Evolutionary conservation across 2,329 filamentous ascomycete species (phyloP).

Genomic region (Fusarium sp.): DNA sequence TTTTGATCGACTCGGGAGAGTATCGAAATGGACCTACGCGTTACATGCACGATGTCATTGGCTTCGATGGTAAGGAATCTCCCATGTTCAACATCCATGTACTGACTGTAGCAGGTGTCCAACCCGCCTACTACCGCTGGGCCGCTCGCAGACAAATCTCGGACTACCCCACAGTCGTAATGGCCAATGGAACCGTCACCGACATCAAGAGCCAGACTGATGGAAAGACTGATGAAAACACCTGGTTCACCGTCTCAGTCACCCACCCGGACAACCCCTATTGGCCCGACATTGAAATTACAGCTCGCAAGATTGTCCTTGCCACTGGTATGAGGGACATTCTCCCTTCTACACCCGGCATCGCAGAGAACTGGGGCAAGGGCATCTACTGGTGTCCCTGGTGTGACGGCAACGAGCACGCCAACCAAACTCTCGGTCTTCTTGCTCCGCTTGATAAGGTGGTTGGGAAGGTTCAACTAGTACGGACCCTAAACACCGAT

Average conservation of each 20-base stretch:
- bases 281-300: conserved; percentile 53
- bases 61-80: conserved; percentile 66
- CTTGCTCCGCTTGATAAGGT: conserved; percentile 62
- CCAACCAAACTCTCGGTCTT: conserved; percentile 70
- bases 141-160: conserved; percentile 67
- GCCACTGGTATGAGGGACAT: conserved; percentile 71
- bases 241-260: conserved; percentile 61
- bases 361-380: conserved; percentile 69
- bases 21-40: conserved; percentile 71
- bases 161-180: conserved; percentile 64
- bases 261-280: conserved; percentile 17
- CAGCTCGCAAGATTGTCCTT: conserved; percentile 69
- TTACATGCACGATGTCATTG: conserved; percentile 74
- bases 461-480: conserved; percentile 63
- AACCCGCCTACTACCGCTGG: conserved; percentile 68
- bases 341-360: conserved; percentile 68
- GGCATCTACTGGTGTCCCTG: conserved; percentile 76
- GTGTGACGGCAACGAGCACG: conserved; percentile 75
- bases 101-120: conserved; percentile 61
- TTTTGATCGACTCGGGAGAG: conserved; percentile 70
- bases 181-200: conserved; percentile 68
- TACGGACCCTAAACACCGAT: conserved; percentile 68
- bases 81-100: rapidly evolving
- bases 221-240: conserved; percentile 53
- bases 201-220: conserved; percentile 54